Base-by-base conservation (phyloP, 2,329 filamentous ascomycete species). In the Calonectria honghensis region DNA sequence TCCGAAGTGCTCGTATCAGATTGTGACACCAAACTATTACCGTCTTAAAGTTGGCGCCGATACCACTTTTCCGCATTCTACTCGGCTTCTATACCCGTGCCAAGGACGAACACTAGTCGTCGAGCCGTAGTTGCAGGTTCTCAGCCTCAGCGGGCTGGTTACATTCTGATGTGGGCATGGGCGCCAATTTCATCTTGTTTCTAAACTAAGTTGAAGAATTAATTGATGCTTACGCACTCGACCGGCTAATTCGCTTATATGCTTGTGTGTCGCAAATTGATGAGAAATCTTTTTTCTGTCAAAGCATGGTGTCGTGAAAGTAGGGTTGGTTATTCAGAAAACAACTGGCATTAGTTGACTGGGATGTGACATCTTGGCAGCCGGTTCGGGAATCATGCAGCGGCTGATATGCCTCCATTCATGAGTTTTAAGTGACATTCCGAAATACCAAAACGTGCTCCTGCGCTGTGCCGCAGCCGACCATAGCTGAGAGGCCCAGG, bases 21-120 rank as follows among this genome's bases (percentile, higher is more conserved):
- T 63, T 29, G 35, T 63, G 57, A 63, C 57, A 63, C 57, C 57
- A 41, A 63, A 63, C 35, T 39, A 41, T 63, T 63, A 63, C 57
- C 10, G 37, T 63, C 11, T 18, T 29, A 63, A 41, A 63, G 57
- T 41, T 41, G 13, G 57, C 14, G 57, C 57, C 35, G 24, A 29
- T 11, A 41, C 39, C 14, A 35, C 57, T n/a, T 24, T 18, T 61
- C 32, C n/a, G 10, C 13, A 9, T 13, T 6, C 3, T 24, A 27
- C n/a, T 41, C 57, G 57, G 57, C 57, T 41, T 37, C 11, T 27
- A 31, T 41, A 63, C 7, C 57, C 57, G 57, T 27, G 57, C 57
- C 57, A 63, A 63, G 57, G 11, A 9, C 24, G n/a, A 63, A 63
- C 31, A 31, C 4, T 18, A 63, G 14, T 41, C 37, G n/a, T 4